These are phyloP conservation scores for Hysterium pulicare DNA, from an alignment of 2,329 filamentous ascomycete genomes.

Conservation along the genomic window DNA sequence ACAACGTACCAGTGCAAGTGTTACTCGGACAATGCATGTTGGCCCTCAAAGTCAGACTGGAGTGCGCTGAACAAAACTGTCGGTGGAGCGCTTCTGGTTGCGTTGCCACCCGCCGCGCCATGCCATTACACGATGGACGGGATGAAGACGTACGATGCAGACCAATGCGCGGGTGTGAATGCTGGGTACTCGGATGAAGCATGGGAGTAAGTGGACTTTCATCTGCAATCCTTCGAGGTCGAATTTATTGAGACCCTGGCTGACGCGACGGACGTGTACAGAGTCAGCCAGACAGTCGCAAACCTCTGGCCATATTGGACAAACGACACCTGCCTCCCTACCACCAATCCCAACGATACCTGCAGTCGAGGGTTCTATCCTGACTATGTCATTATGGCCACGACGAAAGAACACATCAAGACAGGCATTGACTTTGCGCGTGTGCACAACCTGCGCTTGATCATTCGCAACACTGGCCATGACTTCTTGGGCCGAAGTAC, in stretches of 20 bases:
- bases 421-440: slow-evolving; percentile 12
- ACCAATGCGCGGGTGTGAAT: slow-evolving; percentile 23
- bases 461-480: slow-evolving; percentile 15
- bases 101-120: slow-evolving; percentile 27
- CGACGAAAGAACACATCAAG: slow-evolving; percentile 9
- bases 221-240: background rate
- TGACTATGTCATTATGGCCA: slow-evolving; percentile 15
- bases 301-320: slow-evolving; percentile 32
- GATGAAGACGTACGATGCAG: slow-evolving; percentile 19
- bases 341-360: slow-evolving; percentile 18
- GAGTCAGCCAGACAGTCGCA: slow-evolving; percentile 30
- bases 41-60: slow-evolving; percentile 28
- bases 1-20: slow-evolving; percentile 32
- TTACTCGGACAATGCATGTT: slow-evolving; percentile 33
- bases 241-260: background rate
- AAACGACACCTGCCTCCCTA: slow-evolving; percentile 33
- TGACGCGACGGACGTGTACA: slow-evolving; percentile 5
- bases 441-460: slow-evolving; percentile 8
- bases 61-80: slow-evolving; percentile 27
- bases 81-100: slow-evolving; percentile 22
- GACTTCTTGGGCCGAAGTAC: slow-evolving; percentile 15
- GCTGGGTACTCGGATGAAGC: slow-evolving; percentile 28
- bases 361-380: slow-evolving; percentile 34
- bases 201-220: slow-evolving; percentile 23
- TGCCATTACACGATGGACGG: slow-evolving; percentile 26